Evolutionary conservation across 2,329 filamentous ascomycete species (phyloP).

Genomic region (Aspergillus sp.): DNA sequence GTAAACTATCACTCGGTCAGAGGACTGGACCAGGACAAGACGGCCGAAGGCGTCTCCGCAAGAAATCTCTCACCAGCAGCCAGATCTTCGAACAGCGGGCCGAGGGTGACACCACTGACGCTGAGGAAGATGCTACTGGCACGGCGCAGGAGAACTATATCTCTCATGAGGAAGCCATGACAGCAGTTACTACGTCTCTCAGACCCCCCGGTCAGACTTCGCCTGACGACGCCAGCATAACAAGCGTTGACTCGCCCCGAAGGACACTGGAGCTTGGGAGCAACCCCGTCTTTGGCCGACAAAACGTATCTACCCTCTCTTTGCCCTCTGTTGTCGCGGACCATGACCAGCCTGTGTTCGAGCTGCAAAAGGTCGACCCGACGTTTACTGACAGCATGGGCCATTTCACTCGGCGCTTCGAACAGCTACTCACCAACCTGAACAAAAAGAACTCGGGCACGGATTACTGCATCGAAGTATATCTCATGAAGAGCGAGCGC

Average conservation of each 20-base stretch:
- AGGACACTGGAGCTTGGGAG: conserved; percentile 26
- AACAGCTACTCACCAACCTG: conserved; percentile 56
- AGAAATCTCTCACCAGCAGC: neutral
- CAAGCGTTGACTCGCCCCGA: conserved; percentile 25
- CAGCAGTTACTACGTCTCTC: neutral
- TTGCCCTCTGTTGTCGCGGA: conserved; percentile 60
- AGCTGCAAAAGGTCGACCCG: conserved; percentile 66
- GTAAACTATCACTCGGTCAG: conserved; percentile 41
- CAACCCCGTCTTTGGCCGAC: no score
- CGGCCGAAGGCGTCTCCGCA: neutral
- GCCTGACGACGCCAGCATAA: conserved; percentile 23
- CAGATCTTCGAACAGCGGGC: neutral
- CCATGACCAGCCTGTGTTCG: conserved; percentile 50
- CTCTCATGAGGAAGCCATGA: neutral
- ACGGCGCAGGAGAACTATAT: neutral
- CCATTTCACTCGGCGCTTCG: conserved; percentile 60
- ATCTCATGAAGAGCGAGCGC: conserved; percentile 64
- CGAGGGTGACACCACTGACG: neutral
- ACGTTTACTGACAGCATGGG: conserved; percentile 67
- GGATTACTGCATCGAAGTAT: conserved; percentile 64
- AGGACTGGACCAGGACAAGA: conserved; percentile 40
- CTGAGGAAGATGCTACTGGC: neutral
- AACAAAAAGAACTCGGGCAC: conserved; percentile 58
- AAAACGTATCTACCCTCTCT: conserved; percentile 41
- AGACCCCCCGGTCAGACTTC: neutral